Evolutionary conservation across 305 asterid species (phyloP).

Genomic region (Galium porrigens): DNA sequence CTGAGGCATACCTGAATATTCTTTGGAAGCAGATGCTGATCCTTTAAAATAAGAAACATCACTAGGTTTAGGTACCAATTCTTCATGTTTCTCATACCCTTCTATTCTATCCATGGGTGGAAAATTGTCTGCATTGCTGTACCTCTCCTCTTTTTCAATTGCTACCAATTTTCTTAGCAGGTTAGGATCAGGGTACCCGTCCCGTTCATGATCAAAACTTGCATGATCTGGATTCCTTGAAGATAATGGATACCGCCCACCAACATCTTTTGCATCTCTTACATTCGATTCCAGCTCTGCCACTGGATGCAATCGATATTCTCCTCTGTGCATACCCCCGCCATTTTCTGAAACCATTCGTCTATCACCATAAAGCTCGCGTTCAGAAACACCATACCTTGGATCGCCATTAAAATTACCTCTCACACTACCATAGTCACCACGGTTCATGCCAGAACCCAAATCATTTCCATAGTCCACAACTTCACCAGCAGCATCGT

Average conservation of each 20-base stretch:
- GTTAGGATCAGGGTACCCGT: conserved; percentile 18
- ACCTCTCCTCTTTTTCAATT: conserved; percentile 9
- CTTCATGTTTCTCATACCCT: conserved; percentile 17
- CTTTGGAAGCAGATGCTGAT: conserved; percentile 14
- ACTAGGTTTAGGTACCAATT: conserved; percentile 5
- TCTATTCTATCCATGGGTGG: conserved; percentile 5
- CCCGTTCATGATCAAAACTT: conserved; percentile 7
- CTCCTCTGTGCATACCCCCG: neutral
- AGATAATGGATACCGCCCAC: neutral
- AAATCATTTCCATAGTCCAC: conserved; percentile 9
- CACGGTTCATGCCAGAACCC: conserved; percentile 12
- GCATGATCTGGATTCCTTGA: neutral
- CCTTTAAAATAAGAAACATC: conserved; percentile 14
- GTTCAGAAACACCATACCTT: neutral
- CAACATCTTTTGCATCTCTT: conserved; percentile 8
- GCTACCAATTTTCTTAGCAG: conserved; percentile 15
- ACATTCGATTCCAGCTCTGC: neutral
- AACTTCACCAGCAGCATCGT: conserved; percentile 12
- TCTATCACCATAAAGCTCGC: neutral
- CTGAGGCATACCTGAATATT: conserved; percentile 9
- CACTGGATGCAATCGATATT: neutral
- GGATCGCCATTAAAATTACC: neutral
- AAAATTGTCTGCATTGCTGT: conserved; percentile 11
- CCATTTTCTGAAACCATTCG: neutral
- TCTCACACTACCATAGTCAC: conserved; percentile 6